A percentile compares a stretch with the other conserved stretches of the same genome.
phyloP scores from a whole-genome alignment of 805 yeast genomes.

The Saccharomyces cerevisiae region DNA sequence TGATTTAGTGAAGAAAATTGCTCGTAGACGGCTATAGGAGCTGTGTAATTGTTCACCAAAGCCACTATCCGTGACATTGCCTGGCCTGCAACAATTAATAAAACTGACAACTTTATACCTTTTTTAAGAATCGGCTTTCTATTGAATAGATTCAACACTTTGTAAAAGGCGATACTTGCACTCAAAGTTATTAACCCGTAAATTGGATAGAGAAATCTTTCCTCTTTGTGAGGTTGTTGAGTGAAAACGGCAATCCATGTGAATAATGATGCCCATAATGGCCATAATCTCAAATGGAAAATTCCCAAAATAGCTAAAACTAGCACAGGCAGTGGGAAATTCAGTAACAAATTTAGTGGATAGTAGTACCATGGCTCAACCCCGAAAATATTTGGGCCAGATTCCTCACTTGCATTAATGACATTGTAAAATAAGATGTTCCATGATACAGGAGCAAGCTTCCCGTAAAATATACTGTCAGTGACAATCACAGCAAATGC shows the following conservation, averaged over 20 bases:
- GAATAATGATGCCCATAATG: constrained; percentile 41
- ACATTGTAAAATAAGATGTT: constrained; percentile 84
- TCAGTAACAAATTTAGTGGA: constrained; percentile 55
- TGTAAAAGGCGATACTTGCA: constrained; percentile 45
- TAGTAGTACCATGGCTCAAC: constrained; percentile 74
- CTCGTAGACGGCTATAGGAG: constrained; percentile 59
- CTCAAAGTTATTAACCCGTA: constrained; percentile 61
- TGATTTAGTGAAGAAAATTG: constrained; percentile 27
- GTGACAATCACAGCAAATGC: constrained; percentile 25
- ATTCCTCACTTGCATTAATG: constrained; percentile 46
- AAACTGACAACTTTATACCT: constrained; percentile 13
- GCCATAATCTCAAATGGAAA: constrained; percentile 22
- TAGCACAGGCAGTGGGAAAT: constrained; percentile 48
- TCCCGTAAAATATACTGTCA: constrained; percentile 58
- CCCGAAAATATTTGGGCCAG: constrained; percentile 90
- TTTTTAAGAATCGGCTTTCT: constrained; percentile 3
- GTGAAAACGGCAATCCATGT: constrained; percentile 64
- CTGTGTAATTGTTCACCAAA: constrained; percentile 56
- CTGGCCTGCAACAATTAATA: constrained; percentile 11
- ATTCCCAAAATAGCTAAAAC: constrained; percentile 26
- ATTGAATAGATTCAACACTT: constrained; percentile 9
- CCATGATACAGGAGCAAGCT: constrained; percentile 59
- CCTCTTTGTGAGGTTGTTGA: constrained; percentile 86
- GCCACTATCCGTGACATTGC: constrained; percentile 51
- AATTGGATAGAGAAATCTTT: constrained; percentile 79